Percentiles rank a stretch among this genome's conserved stretches.
Conservation (phyloP, 1,284 basidiomycete species). For the Ustilago tritici region DNA sequence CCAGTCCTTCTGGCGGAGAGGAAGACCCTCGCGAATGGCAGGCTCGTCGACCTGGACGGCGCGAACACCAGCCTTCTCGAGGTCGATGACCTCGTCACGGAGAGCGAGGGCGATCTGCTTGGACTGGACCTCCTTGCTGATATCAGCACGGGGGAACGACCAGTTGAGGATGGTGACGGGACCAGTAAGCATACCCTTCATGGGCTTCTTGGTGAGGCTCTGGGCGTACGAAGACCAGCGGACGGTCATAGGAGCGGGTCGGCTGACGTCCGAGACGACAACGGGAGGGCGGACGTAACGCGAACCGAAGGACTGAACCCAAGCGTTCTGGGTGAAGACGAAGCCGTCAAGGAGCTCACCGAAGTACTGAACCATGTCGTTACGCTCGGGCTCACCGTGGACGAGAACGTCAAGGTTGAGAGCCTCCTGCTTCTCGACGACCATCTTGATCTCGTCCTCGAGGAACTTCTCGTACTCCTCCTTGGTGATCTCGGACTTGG, state of each 20-base stretch:
- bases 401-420: conserved; percentile 96
- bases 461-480: conserved; percentile 97
- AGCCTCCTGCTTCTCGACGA: conserved; percentile 96
- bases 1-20: conserved; percentile 67
- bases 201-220: conserved; percentile 90
- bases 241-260: conserved; percentile 93
- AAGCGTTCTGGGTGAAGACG: conserved; percentile 97
- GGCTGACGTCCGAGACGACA: conserved; percentile 97
- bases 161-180: conserved; percentile 88
- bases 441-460: conserved; percentile 94
- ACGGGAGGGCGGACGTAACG: conserved; percentile 99
- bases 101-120: conserved; percentile 98
- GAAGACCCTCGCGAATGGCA: conserved; percentile 93
- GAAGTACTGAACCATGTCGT: conserved; percentile 99
- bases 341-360: conserved; percentile 96
- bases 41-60: conserved; percentile 99
- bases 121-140: conserved; percentile 95
- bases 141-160: conserved; percentile 99
- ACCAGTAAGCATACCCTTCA: conserved; percentile 99
- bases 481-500: conserved; percentile 89
- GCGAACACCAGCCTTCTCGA: conserved; percentile 95
- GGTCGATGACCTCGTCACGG: conserved; percentile 97
- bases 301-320: conserved; percentile 92
- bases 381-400: conserved; percentile 98
- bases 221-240: conserved; percentile 97